Evolutionary conservation across 1,139 yeast species (phyloP), one percentile per base, ranked within the genome.

Genomic region (Sugiyamaella xylanicola): DNA sequence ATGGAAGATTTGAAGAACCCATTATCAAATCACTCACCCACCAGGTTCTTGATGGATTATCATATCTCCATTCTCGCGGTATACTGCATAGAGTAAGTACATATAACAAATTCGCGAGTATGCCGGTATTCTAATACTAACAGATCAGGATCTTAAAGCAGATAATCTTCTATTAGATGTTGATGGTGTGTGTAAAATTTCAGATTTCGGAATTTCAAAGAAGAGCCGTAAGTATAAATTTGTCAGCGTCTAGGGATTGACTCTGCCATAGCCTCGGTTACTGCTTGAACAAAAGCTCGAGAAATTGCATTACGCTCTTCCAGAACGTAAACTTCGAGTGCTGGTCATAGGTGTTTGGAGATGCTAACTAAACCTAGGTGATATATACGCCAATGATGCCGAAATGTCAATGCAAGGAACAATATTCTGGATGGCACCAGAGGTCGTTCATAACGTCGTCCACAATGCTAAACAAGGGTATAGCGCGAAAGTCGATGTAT

Each of bases 391-490:
- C 22, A 92, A 93, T 67, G 86, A 89, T 65, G 92, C 97, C 1
- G 97, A 90, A 57, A 89, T 92, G 96, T 92, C 98, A 13, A 87
- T 87, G 93, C 97, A 95, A 72, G 99, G 99, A 19, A 92, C 99
- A 0, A 92, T 95, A 1, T 95, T 92, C 69, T 95, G 99, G 99
- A 95, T 95, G 99, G 99, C 99, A 0, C 99, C 99, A 0, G 99
- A 95, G 69, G 97, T 95, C 59, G 91, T 95, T 56, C 90, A 88
- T 67, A 85, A 85, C 63, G 84, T 83, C 39, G 84, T 83, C 3
- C 85, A 81, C 65, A 87, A 87, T 64, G 86, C 84, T 55, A 87
- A 86, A 62, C 96, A 87, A 68, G 98, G 98, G 0, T 95, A 95
- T 69, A 89, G 96, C 74, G 99, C 99, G 25, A 95, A 95, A 71